These are phyloP conservation scores for Haplosporangium sp. DNA, from an alignment of 371 early-diverging fungal genomes.

Conservation along the genomic window DNA sequence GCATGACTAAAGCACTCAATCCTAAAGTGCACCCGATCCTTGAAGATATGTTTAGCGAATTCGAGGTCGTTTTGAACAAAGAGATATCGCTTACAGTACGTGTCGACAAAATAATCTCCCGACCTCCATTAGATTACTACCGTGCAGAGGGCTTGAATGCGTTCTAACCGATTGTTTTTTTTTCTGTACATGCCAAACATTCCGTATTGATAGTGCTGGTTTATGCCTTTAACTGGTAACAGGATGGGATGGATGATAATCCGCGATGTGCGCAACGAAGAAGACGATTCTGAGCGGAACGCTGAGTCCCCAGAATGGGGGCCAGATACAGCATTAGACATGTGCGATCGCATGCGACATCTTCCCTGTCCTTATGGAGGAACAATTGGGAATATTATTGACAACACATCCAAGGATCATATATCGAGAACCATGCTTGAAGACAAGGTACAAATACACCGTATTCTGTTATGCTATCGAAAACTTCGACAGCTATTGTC, in stretches of 20 bases:
- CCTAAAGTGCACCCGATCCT: conserved; percentile 9
- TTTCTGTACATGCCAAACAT: background rate
- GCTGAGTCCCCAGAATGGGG: conserved; percentile 14
- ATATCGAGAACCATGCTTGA: conserved; percentile 26
- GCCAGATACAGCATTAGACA: conserved; percentile 14
- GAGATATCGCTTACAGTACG: conserved; percentile 17
- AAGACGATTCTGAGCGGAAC: background rate
- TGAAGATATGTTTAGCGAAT: conserved; percentile 12
- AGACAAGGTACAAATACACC: conserved; percentile 20
- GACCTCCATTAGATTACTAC: no score
- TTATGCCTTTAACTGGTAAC: conserved; percentile 17
- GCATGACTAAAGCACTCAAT: conserved; percentile 11
- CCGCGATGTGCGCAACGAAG: background rate
- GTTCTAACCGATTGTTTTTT: background rate
- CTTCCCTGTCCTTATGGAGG: conserved; percentile 18
- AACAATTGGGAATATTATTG: conserved; percentile 23
- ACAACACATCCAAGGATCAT: conserved; percentile 10
- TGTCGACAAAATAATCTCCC: background rate
- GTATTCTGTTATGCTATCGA: background rate
- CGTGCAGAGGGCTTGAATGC: no score
- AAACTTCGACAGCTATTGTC: background rate
- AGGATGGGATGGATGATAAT: conserved; percentile 20
- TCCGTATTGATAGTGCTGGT: conserved; percentile 6
- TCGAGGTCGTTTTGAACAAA: conserved; percentile 14
- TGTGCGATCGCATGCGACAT: conserved; percentile 15